These are phyloP conservation scores for Phytophthora chlamydospora DNA, from an alignment of 352 stramenopile species.

Conservation along the genomic window DNA sequence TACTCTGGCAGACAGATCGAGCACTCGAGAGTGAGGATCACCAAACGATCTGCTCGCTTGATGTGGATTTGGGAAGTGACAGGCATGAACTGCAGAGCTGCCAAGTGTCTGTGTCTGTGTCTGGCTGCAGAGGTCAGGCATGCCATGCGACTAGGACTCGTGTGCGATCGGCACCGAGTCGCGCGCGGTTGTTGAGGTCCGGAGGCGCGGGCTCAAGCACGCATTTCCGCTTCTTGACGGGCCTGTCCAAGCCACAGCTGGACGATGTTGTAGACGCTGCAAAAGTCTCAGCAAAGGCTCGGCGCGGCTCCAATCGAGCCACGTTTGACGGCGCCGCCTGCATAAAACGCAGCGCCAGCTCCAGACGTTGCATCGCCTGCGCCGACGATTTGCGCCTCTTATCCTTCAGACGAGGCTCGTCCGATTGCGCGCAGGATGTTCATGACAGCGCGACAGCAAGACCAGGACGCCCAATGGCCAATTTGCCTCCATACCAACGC, in stretches of 20 bases:
- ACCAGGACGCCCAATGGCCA: not conserved
- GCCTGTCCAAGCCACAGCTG: slow-evolving; percentile 32
- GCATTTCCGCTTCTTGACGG: slow-evolving; percentile 14
- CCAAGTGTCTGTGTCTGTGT: slow-evolving; percentile 16
- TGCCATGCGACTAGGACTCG: slow-evolving; percentile 3
- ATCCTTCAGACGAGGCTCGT: slow-evolving; percentile 19
- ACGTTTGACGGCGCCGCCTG: slow-evolving; percentile 21
- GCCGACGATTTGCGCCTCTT: slow-evolving; percentile 27
- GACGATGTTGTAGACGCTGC: slow-evolving; percentile 23
- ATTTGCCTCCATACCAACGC: slow-evolving; percentile 24
- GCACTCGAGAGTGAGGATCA: slow-evolving; percentile 8
- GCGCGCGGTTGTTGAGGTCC: slow-evolving; percentile 23
- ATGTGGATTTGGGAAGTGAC: slow-evolving; percentile 33
- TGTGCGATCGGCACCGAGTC: slow-evolving; percentile 2
- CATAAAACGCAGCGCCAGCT: slow-evolving; percentile 13
- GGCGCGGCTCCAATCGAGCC: slow-evolving; percentile 19
- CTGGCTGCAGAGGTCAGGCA: slow-evolving; percentile 12
- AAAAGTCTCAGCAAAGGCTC: slow-evolving; percentile 27
- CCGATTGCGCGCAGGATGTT: slow-evolving; percentile 6
- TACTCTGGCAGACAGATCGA: slow-evolving; percentile 15
- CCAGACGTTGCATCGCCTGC: not conserved
- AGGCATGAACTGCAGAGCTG: not conserved
- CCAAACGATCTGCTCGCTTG: slow-evolving; percentile 23
- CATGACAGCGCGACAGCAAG: not conserved
- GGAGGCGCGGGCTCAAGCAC: slow-evolving; percentile 24